Evolutionary conservation across 2,329 filamentous ascomycete genomes (phyloP).

Genomic region (Aureobasidium uvarum): DNA sequence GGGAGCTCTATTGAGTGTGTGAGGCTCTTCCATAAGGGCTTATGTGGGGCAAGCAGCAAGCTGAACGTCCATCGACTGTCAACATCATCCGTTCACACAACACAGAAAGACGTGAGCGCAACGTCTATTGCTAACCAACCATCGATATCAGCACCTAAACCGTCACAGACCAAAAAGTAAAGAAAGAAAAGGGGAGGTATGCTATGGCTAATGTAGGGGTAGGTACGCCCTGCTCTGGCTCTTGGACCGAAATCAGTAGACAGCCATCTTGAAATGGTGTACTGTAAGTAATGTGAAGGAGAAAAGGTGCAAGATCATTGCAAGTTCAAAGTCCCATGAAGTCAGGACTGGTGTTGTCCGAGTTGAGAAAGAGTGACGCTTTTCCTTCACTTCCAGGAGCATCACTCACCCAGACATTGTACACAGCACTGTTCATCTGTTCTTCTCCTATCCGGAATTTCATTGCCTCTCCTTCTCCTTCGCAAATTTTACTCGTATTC

Average conservation of each 20-base stretch:
- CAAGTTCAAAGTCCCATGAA: too few relatives aligned
- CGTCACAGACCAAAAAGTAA: background rate
- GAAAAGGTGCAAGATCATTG: too few relatives aligned
- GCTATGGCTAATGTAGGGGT: background rate
- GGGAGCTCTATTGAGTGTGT: background rate
- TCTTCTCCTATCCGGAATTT: background rate
- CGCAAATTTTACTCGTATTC: background rate
- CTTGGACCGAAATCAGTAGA: background rate
- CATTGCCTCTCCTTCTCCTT: background rate
- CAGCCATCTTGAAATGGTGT: background rate
- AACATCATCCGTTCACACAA: background rate
- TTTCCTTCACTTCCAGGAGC: constrained; percentile 1
- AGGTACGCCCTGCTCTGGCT: background rate
- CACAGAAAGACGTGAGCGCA: background rate
- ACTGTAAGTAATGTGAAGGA: background rate
- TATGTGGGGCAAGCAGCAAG: background rate
- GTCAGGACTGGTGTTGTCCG: background rate
- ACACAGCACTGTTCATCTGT: background rate
- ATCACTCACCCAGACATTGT: background rate
- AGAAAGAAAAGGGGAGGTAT: background rate
- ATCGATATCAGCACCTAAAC: too few relatives aligned
- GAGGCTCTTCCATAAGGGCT: background rate
- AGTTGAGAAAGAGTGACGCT: background rate
- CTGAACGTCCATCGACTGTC: background rate
- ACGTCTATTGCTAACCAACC: background rate